phyloP scores from a whole-genome alignment of 2,329 filamentous ascomycete genomes.

The Didymella pomorum region DNA sequence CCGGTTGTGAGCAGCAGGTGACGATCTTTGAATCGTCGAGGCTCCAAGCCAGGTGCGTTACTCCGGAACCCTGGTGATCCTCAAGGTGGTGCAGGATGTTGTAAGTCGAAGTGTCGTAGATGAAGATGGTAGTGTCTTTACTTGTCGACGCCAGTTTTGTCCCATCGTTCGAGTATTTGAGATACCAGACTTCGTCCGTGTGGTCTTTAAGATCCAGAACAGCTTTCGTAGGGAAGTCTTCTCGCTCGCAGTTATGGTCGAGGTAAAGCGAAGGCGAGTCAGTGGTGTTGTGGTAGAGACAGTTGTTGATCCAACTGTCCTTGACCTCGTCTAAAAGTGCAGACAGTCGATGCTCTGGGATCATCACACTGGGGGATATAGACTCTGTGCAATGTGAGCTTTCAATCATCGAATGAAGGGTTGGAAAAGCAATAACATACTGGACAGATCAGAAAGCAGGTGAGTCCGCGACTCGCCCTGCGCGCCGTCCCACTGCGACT shows the following conservation, averaged over 20 bases:
- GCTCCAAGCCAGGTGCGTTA: constrained; percentile 88
- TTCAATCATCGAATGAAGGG: neutral
- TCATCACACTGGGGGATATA: constrained; percentile 96
- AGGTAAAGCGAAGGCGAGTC: constrained; percentile 84
- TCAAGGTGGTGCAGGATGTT: constrained; percentile 67
- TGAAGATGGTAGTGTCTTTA: constrained; percentile 74
- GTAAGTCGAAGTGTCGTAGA: constrained; percentile 82
- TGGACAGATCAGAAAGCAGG: constrained; percentile 82
- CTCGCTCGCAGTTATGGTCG: constrained; percentile 83
- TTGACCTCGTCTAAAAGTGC: constrained; percentile 84
- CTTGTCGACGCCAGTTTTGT: constrained; percentile 83
- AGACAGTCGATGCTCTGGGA: constrained; percentile 88
- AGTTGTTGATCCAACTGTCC: constrained; percentile 79
- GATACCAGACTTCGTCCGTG: constrained; percentile 86
- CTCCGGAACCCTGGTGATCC: constrained; percentile 72
- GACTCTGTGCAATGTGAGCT: constrained; percentile 65
- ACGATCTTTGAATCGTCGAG: constrained; percentile 88
- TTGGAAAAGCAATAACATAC: constrained; percentile 58
- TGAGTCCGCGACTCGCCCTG: constrained; percentile 75
- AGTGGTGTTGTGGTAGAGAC: constrained; percentile 86
- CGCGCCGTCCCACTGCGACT: constrained; percentile 87
- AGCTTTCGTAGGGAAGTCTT: constrained; percentile 78
- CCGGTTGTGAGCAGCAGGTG: constrained; percentile 73
- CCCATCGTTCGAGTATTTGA: constrained; percentile 90
- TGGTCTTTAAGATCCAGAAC: constrained; percentile 76